phyloP scores from a whole-genome alignment of 108 stramenopile genomes.

The Fistulifera solaris region DNA sequence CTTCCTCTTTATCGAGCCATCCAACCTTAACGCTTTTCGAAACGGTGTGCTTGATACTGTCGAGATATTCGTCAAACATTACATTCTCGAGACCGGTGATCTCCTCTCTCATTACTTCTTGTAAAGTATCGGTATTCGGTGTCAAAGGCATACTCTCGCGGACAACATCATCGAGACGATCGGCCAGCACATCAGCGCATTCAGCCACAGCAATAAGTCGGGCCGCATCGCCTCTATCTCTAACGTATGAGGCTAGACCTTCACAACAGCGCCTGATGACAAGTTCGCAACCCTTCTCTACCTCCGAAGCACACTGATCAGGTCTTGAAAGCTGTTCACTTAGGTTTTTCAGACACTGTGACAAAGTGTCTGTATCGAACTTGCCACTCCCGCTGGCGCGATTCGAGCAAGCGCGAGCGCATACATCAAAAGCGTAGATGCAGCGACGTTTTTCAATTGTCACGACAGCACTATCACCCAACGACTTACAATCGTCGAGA shows the following conservation, averaged over 20 bases:
- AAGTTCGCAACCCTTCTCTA: slow-evolving; percentile 78
- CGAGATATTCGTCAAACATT: slow-evolving; percentile 81
- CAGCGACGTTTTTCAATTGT: slow-evolving; percentile 76
- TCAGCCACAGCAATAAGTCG: slow-evolving; percentile 80
- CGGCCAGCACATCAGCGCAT: slow-evolving; percentile 72
- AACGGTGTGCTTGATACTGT: slow-evolving; percentile 52
- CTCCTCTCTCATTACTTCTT: slow-evolving; percentile 61
- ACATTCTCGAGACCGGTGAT: slow-evolving; percentile 60
- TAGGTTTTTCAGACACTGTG: slow-evolving; percentile 58
- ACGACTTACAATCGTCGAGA: slow-evolving; percentile 43
- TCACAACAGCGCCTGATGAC: slow-evolving; percentile 79
- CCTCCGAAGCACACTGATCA: slow-evolving; percentile 67
- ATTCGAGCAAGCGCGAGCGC: slow-evolving; percentile 58
- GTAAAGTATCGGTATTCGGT: slow-evolving; percentile 38
- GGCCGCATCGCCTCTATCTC: slow-evolving; percentile 73
- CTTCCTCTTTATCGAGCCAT: slow-evolving; percentile 39
- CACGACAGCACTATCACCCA: slow-evolving; percentile 65
- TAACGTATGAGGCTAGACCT: slow-evolving; percentile 71
- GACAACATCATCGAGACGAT: slow-evolving; percentile 60
- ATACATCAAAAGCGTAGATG: slow-evolving; percentile 84
- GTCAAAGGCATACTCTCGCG: slow-evolving; percentile 64
- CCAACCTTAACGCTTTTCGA: slow-evolving; percentile 59
- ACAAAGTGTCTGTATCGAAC: slow-evolving; percentile 72
- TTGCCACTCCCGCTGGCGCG: slow-evolving; percentile 75
- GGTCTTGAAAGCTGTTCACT: slow-evolving; percentile 70